Evolutionary conservation across 208 protist genomes (phyloP).

Genomic region (Trypanosoma melophagium): DNA sequence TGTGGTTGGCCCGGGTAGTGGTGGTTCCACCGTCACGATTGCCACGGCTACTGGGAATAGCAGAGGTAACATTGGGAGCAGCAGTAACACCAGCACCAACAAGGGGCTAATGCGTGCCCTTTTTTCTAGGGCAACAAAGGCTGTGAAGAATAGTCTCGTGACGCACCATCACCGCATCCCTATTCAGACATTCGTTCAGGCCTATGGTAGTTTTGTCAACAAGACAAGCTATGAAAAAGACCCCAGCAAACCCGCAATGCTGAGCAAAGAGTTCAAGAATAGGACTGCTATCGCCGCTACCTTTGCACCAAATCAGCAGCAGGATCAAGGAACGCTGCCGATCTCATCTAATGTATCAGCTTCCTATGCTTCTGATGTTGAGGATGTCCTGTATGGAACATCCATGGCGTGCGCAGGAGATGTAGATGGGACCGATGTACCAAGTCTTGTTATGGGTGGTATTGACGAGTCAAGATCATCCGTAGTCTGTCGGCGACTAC

Average conservation of each 20-base stretch:
- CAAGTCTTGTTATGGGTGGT: not conserved
- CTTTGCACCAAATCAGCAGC: not conserved
- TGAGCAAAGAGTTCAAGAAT: slow-evolving; percentile 20
- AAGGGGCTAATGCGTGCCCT: slow-evolving; percentile 35
- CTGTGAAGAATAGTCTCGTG: slow-evolving; percentile 50
- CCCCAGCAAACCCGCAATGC: slow-evolving; percentile 4
- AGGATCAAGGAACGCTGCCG: not conserved
- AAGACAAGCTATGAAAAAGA: slow-evolving; percentile 21
- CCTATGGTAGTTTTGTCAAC: slow-evolving; percentile 29
- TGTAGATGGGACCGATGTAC: too few relatives aligned
- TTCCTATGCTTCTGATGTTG: not conserved
- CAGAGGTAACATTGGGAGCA: slow-evolving; percentile 15
- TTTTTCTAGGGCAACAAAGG: slow-evolving; percentile 67
- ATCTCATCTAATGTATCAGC: not conserved
- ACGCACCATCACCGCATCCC: slow-evolving; percentile 17
- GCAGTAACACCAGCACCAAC: slow-evolving; percentile 16
- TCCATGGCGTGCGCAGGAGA: not conserved
- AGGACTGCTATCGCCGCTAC: slow-evolving; percentile 3
- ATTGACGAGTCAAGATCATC: slow-evolving; percentile 14
- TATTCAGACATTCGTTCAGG: slow-evolving; percentile 34
- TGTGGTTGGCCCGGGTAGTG: not conserved
- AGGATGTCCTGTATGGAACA: slow-evolving; percentile 17
- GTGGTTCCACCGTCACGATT: not conserved
- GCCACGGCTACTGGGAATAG: not conserved
- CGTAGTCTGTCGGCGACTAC: slow-evolving; percentile 38